Evolutionary conservation across 2,329 filamentous ascomycete genomes (phyloP).

Genomic region (Fusarium sp.): DNA sequence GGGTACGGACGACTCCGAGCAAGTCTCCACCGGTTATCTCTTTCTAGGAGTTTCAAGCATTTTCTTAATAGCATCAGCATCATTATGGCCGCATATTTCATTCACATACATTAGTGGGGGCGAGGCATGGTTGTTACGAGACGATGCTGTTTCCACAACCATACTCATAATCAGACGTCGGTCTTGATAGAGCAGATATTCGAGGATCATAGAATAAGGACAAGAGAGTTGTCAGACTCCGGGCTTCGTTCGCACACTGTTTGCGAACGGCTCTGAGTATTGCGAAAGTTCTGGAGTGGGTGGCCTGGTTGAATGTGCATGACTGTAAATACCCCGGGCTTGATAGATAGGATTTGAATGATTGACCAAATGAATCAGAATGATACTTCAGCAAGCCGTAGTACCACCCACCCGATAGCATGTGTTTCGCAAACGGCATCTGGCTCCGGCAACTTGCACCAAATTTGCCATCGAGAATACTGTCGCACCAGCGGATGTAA

Average conservation of each 20-base stretch:
- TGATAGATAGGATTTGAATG: slow-evolving; percentile 17
- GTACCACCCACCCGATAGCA: not conserved
- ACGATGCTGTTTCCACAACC: not conserved
- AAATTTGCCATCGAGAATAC: not conserved
- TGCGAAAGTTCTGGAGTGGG: not conserved
- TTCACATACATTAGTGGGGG: not conserved
- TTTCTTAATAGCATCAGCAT: slow-evolving; percentile 18
- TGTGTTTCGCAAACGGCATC: not conserved
- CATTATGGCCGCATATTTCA: slow-evolving; percentile 5
- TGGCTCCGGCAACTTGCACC: not conserved
- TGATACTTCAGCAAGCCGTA: not conserved
- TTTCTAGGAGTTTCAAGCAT: slow-evolving; percentile 22
- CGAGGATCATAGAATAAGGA: slow-evolving; percentile 26
- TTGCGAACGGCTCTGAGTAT: not conserved
- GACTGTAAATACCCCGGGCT: slow-evolving; percentile 16
- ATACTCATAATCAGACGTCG: slow-evolving; percentile 24
- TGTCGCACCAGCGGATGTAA: not conserved
- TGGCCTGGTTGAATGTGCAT: slow-evolving; percentile 3
- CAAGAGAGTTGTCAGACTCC: not conserved
- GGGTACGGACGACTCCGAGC: slow-evolving; percentile 18
- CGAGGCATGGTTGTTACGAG: not conserved
- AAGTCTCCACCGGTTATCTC: slow-evolving; percentile 11
- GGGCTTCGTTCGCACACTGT: not conserved
- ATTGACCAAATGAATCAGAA: not conserved
- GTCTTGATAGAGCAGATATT: slow-evolving; percentile 36